Percentiles rank a stretch among this genome's conserved stretches.
Conservation (phyloP, 805 yeast genomes). For the Pichia thaimueangensis region DNA sequence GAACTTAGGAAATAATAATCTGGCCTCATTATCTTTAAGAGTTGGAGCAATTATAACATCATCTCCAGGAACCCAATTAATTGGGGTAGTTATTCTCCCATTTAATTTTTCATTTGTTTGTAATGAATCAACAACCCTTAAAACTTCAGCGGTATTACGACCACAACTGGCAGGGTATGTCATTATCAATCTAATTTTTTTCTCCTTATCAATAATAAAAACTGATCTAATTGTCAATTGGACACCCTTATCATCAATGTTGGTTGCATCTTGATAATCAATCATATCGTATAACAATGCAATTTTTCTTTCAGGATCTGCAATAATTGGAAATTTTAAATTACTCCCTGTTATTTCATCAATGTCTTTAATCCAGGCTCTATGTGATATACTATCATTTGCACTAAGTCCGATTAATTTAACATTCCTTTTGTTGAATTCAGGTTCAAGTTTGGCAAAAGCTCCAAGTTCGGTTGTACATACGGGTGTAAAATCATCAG, state of each 20-base stretch:
- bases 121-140: slow-evolving; percentile 64
- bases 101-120: slow-evolving; percentile 49
- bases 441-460: slow-evolving; percentile 64
- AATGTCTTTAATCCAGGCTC: slow-evolving; percentile 65
- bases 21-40: slow-evolving; percentile 54
- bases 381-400: slow-evolving; percentile 55
- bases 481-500: slow-evolving; percentile 74
- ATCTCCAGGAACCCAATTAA: slow-evolving; percentile 64
- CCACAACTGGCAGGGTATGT: slow-evolving; percentile 72
- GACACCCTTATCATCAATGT: slow-evolving; percentile 57
- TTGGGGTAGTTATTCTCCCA: slow-evolving; percentile 60
- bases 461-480: slow-evolving; percentile 79
- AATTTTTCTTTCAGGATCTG: slow-evolving; percentile 56
- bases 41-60: slow-evolving; percentile 70
- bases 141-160: slow-evolving; percentile 68
- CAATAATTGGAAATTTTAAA: slow-evolving; percentile 60
- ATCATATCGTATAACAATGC: slow-evolving; percentile 64
- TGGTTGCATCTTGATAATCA: slow-evolving; percentile 61
- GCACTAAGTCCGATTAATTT: slow-evolving; percentile 66
- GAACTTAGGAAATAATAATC: slow-evolving; percentile 55
- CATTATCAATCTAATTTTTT: slow-evolving; percentile 55
- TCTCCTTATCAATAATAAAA: slow-evolving; percentile 61
- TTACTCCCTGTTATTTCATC: slow-evolving; percentile 58
- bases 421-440: slow-evolving; percentile 57
- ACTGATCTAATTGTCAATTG: slow-evolving; percentile 68